Conservation (phyloP, 164 flowering plant genomes). For the Liquidambar formosana region DNA sequence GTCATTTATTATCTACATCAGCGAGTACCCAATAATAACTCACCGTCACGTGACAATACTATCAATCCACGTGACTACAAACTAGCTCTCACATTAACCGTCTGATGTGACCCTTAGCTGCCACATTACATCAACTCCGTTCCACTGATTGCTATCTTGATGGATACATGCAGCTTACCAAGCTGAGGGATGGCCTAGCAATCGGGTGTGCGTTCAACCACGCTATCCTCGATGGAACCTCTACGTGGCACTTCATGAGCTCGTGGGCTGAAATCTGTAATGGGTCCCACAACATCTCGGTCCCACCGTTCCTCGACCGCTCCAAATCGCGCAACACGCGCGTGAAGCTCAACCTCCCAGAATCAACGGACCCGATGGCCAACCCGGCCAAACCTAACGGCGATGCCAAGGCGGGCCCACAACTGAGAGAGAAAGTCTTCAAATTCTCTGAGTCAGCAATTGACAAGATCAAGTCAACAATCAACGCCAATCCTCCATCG, state of each 20-base stretch:
- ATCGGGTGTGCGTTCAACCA: conserved; percentile 95
- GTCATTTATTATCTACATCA: no score
- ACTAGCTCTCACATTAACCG: no score
- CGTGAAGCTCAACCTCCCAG: conserved; percentile 74
- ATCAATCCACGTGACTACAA: no score
- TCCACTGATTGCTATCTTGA: neutral
- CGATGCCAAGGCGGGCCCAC: conserved; percentile 25
- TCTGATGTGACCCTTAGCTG: no score
- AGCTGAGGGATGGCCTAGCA: conserved; percentile 82
- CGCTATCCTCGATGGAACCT: conserved; percentile 78
- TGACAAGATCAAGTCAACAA: conserved; percentile 62
- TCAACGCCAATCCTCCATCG: conserved; percentile 36
- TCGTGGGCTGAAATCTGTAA: conserved; percentile 82
- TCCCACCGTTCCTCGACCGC: conserved; percentile 77
- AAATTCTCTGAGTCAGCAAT: conserved; percentile 66
- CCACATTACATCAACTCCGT: no score
- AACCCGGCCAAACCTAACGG: conserved; percentile 24
- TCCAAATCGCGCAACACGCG: conserved; percentile 74
- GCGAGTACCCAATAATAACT: no score
- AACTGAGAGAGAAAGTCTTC: conserved; percentile 70
- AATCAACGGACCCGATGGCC: conserved; percentile 23
- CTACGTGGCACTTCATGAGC: conserved; percentile 99
- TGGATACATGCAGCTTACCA: conserved; percentile 56
- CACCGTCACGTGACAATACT: no score
- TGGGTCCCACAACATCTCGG: conserved; percentile 51